phyloP scores from a whole-genome alignment of 1,139 yeast genomes.

The Suhomyces panamericanus region DNA sequence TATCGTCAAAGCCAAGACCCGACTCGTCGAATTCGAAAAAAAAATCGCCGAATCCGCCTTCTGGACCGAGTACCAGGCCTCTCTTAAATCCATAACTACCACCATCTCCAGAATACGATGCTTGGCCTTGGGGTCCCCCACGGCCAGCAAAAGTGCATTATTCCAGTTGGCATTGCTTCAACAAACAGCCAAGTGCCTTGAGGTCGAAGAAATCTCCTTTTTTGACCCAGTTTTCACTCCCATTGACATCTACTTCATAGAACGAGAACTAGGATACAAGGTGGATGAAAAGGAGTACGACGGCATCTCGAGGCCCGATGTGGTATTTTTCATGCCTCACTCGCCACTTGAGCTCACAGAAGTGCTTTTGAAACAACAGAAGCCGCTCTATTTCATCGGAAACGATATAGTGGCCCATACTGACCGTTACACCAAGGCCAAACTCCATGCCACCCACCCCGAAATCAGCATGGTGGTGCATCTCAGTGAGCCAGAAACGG shows the following conservation, averaged over 20 bases:
- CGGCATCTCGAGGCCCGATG: slow-evolving; percentile 16
- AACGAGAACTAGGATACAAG: slow-evolving; percentile 15
- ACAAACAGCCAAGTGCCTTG: slow-evolving; percentile 32
- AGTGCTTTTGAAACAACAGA: slow-evolving; percentile 29
- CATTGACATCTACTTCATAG: slow-evolving; percentile 41
- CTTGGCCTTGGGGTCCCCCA: slow-evolving; percentile 71
- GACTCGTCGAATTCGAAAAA: slow-evolving; percentile 17
- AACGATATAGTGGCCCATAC: slow-evolving; percentile 55
- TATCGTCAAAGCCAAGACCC: neutral
- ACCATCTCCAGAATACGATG: slow-evolving; percentile 50
- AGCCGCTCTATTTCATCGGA: slow-evolving; percentile 44
- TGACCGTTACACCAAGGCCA: slow-evolving; percentile 46
- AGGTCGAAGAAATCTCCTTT: slow-evolving; percentile 39
- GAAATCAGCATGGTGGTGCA: slow-evolving; percentile 43
- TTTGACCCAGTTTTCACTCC: slow-evolving; percentile 65
- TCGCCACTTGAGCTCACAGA: slow-evolving; percentile 66
- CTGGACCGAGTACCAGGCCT: slow-evolving; percentile 20
- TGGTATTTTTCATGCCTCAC: slow-evolving; percentile 67
- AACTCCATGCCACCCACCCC: slow-evolving; percentile 43
- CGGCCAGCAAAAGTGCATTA: slow-evolving; percentile 55
- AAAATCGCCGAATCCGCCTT: slow-evolving; percentile 14
- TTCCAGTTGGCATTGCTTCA: slow-evolving; percentile 62
- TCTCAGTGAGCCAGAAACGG: slow-evolving; percentile 11
- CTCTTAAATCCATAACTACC: slow-evolving; percentile 14
- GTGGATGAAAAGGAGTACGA: slow-evolving; percentile 25